Conservation (phyloP, 495 filamentous ascomycete genomes). For the Podospora pseudocomata region DNA sequence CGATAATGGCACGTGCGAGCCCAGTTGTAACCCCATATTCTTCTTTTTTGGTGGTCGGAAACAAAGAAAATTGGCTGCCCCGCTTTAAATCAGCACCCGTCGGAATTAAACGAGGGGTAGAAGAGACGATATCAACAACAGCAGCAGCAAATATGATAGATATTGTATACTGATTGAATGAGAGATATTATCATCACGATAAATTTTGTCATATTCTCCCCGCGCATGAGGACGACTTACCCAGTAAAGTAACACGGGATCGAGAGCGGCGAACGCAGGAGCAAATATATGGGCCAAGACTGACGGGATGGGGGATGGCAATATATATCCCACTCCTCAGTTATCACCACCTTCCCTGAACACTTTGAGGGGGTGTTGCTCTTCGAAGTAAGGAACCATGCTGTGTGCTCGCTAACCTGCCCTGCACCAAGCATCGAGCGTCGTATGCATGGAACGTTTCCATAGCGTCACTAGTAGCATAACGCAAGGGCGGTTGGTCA, state of each 20-base stretch:
- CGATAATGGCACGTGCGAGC: background rate
- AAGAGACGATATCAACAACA: background rate
- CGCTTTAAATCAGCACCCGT: conserved; percentile 4
- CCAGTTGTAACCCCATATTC: background rate
- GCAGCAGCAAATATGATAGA: background rate
- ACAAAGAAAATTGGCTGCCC: background rate
- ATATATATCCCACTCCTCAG: conserved; percentile 4
- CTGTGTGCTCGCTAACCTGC: background rate
- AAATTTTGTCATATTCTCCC: background rate
- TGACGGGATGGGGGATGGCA: background rate
- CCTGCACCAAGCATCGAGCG: background rate
- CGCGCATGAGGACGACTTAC: background rate
- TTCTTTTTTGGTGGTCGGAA: background rate
- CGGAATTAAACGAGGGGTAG: conserved; percentile 2
- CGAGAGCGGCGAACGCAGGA: background rate
- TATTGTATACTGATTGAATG: background rate
- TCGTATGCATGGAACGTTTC: conserved; percentile 6
- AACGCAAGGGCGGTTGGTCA: background rate
- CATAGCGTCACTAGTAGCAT: background rate
- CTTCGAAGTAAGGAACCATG: background rate
- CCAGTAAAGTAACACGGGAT: background rate
- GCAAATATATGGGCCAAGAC: background rate
- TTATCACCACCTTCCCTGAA: background rate
- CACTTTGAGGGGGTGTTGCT: background rate
- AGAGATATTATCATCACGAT: background rate